These are phyloP conservation scores for Candida yuanshanica DNA, from an alignment of 805 yeast species.

Conservation along the genomic window DNA sequence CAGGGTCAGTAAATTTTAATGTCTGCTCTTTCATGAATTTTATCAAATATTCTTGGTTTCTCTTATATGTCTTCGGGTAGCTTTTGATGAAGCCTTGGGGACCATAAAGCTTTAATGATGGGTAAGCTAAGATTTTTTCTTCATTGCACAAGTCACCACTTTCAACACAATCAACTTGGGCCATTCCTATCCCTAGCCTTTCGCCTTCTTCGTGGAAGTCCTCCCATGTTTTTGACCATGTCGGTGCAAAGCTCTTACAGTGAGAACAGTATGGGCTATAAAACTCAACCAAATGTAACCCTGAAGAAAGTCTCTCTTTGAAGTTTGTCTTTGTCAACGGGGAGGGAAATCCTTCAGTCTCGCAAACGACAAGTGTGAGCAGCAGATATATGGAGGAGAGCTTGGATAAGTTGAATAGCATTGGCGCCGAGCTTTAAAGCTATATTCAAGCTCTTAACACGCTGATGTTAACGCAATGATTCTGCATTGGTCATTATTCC, in stretches of 20 bases:
- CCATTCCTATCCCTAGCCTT: conserved; percentile 44
- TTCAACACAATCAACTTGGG: conserved; percentile 81
- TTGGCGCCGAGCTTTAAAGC: no score
- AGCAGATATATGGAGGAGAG: not conserved
- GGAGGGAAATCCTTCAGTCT: conserved; percentile 35
- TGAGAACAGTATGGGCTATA: conserved; percentile 87
- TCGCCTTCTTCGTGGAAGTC: conserved; percentile 40
- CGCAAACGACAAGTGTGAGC: not conserved
- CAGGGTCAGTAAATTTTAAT: conserved; percentile 37
- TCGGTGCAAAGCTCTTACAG: conserved; percentile 74
- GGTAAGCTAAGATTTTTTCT: conserved; percentile 62
- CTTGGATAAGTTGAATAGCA: not conserved
- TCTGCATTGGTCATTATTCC: no score
- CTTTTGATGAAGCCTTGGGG: conserved; percentile 43
- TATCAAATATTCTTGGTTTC: conserved; percentile 44
- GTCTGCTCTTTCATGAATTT: conserved; percentile 51
- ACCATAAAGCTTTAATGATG: conserved; percentile 64
- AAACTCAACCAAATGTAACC: conserved; percentile 76
- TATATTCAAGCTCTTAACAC: not conserved
- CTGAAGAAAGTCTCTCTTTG: conserved; percentile 41
- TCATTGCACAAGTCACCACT: conserved; percentile 80
- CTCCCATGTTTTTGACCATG: conserved; percentile 66
- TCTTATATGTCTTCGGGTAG: conserved; percentile 41
- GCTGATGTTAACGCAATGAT: not conserved
- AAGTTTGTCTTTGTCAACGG: conserved; percentile 46